Conservation (phyloP, 441 rosid genomes). For the Mallotus repandus region DNA sequence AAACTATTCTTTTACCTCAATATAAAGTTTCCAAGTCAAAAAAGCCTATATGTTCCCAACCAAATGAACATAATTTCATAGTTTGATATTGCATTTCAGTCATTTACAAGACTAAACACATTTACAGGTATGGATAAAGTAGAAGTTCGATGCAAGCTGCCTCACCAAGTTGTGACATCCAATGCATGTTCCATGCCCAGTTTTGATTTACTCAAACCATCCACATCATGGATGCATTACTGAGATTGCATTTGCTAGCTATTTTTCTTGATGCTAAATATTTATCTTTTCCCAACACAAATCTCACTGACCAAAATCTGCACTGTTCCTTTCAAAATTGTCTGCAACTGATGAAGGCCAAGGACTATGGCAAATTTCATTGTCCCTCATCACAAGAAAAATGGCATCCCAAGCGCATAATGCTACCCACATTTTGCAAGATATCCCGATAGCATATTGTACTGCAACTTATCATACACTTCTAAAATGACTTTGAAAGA, state of each 20-base stretch:
- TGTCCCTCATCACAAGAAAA: not conserved
- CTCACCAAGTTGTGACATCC: not conserved
- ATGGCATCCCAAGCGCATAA: not conserved
- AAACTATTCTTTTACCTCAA: conserved; percentile 13
- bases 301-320: not conserved
- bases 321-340: not conserved
- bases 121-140: conserved; percentile 34
- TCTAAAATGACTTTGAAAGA: not conserved
- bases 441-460: not conserved
- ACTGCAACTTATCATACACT: not conserved
- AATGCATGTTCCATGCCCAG: conserved; percentile 13
- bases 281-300: not conserved
- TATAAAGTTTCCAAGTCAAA: conserved; percentile 16
- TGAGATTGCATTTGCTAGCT: no score
- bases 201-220: conserved; percentile 16
- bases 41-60: conserved; percentile 21
- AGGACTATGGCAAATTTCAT: not conserved
- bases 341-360: not conserved
- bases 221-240: conserved; percentile 10
- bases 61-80: conserved; percentile 16
- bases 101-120: conserved; percentile 46
- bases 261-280: not conserved
- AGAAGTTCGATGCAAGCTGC: conserved; percentile 20
- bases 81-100: conserved; percentile 24
- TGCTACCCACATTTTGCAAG: not conserved